Base-by-base conservation (phyloP, 345 rosid species). In the Brassica cretica region DNA sequence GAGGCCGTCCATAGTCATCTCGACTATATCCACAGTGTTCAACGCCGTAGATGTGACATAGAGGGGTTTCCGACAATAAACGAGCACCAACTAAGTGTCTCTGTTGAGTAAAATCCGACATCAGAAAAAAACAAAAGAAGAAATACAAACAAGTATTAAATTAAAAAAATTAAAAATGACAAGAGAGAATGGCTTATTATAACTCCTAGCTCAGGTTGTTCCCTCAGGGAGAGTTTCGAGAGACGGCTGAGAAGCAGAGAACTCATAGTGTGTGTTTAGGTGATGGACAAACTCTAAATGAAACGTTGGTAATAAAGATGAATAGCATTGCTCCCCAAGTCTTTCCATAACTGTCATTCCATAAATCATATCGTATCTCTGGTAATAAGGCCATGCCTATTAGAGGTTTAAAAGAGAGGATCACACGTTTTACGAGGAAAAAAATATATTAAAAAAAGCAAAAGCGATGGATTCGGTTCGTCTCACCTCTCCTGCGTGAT, bases 221-320 rank as follows among this genome's bases (percentile, higher is more conserved):
- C 18, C 10, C 25, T 16, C 10, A 16, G 60, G 8, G 1, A 55
- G 60, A 5, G 60, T 19, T 10, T 55, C 19, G 60, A 55, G 60
- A 55, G 60, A 55, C 60, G 60, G 60, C 60, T 55, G 60, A 55
- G 60, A 55, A 55, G 25, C 60, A 55, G 60, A 16, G 56, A 49
- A 49, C 56, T 49, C 56, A 49, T 49, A 14, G 56, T 49, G 18
- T 49, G 56, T 5, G 16, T 49, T 49, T 49, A 4, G n/a, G 56
- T 49, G 16, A n/a, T 49, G 56, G 0, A 49, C 5, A 14, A 49
- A 14, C 56, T 3, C 56, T 49, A 49, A n/a, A 1, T 14, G 56
- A 49, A 49, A 49, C 56, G 16, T 49, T 49, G 18, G 7, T 49
- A 49, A 49, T 1, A n/a, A 49, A 49, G 56, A 49, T n/a, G 56